These are phyloP conservation scores for Solanum tacnaense DNA, from an alignment of 257 asterid genomes.

Conservation along the genomic window DNA sequence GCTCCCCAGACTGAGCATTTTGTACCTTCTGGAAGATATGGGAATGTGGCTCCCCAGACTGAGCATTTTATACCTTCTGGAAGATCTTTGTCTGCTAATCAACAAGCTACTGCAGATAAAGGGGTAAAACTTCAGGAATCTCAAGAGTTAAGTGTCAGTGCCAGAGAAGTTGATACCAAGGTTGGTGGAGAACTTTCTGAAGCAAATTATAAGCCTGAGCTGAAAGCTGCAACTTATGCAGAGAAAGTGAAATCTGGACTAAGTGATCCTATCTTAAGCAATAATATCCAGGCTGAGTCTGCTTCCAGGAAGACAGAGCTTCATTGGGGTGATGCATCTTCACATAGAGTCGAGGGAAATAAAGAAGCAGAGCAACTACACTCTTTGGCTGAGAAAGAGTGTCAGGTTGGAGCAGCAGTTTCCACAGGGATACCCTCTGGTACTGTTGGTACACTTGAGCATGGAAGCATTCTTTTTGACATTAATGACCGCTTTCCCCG, in stretches of 20 bases:
- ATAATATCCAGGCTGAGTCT: constrained; percentile 20
- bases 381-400: constrained; percentile 17
- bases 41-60: constrained; percentile 19
- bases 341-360: constrained; percentile 13
- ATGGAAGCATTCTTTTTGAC: constrained; percentile 64
- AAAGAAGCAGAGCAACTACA: constrained; percentile 12
- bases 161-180: constrained; percentile 12
- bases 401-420: constrained; percentile 15
- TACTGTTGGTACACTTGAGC: constrained; percentile 18
- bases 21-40: constrained; percentile 11
- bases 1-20: constrained; percentile 21
- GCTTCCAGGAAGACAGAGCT: constrained; percentile 4
- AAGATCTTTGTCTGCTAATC: constrained; percentile 13
- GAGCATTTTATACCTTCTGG: constrained; percentile 20
- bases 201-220: constrained; percentile 27
- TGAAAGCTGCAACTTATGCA: constrained; percentile 14
- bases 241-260: constrained; percentile 24
- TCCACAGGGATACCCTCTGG: constrained; percentile 25
- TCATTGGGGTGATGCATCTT: not conserved
- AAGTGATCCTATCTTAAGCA: constrained; percentile 12
- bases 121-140: constrained; percentile 10
- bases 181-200: constrained; percentile 14
- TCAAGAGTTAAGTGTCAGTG: constrained; percentile 12
- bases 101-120: constrained; percentile 21
- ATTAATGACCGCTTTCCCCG: constrained; percentile 75